Conservation (phyloP, 1,284 basidiomycete species). For the Melampsora larici-populina region DNA sequence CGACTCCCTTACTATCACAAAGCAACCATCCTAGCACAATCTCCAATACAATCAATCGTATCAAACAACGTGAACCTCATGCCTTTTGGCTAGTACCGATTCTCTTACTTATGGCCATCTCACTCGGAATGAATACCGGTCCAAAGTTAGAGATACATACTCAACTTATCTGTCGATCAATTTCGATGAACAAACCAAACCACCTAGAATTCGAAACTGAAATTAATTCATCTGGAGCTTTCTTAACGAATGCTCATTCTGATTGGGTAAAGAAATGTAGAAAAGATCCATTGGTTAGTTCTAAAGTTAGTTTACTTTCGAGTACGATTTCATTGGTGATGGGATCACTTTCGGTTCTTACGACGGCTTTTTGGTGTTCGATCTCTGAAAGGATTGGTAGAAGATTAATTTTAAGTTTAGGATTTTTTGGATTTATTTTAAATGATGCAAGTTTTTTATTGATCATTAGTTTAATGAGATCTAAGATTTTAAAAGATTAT, state of each 20-base stretch:
- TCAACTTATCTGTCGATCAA: constrained; percentile 44
- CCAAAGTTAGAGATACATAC: constrained; percentile 47
- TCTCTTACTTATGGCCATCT: constrained; percentile 46
- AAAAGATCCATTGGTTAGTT: neutral
- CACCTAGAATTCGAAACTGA: neutral
- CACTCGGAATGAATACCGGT: constrained; percentile 44
- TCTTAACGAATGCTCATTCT: neutral
- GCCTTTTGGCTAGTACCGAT: constrained; percentile 18
- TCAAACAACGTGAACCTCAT: neutral
- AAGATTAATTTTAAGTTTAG: neutral
- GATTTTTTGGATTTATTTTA: neutral
- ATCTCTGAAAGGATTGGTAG: neutral
- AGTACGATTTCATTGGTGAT: neutral
- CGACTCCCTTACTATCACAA: neutral
- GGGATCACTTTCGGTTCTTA: neutral
- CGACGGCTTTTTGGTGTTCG: neutral
- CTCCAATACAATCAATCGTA: neutral
- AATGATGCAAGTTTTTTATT: neutral
- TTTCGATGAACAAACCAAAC: neutral
- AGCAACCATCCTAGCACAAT: no score
- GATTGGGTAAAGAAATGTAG: neutral
- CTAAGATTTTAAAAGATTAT: neutral
- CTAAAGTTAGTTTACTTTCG: neutral
- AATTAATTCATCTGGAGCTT: constrained; percentile 26
- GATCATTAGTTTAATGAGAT: neutral